Base-by-base conservation (phyloP, 2,329 filamentous ascomycete species). In the Harringtonia aguacate region DNA sequence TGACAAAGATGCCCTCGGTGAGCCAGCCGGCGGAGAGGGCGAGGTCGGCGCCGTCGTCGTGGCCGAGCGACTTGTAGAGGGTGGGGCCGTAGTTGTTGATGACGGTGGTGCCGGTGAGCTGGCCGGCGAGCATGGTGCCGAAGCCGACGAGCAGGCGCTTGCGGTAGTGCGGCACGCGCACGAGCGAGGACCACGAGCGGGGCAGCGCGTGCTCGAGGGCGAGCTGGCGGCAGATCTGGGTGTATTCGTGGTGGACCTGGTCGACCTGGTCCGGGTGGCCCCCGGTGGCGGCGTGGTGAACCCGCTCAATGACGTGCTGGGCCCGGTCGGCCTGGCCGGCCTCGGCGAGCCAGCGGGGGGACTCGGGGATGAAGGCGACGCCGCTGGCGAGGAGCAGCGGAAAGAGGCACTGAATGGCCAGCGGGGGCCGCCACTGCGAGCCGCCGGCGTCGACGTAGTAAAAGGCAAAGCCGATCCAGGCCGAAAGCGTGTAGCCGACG, bases 211-310 rank as follows among this genome's bases (percentile, higher is more conserved):
- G 17, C 13, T 20, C 28, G 17, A 34, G 8, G n/a, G 28, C 22
- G 28, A 4, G 10, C 18, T 22, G 28, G 5, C 14, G 22, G 2
- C 12, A 29, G 18, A 33, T 34, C 12, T 37, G 35, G 3, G 10
- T 15, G 20, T 15, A 12, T 10, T 22, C 20, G 12, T 15, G 20
- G 8, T 9, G 20, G 20, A 37, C 22, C n/a, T 37, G 20, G 20
- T n/a, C n/a, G n/a, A n/a, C 20, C 24, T 21, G 20, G 4, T 18
- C 10, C 18, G 20, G 31, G 24, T 37, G 20, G 35, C 35, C 20
- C 24, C 20, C 22, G 10, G 21, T 24, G 13, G 35, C 3, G 35
- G 61, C 49, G 62, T 75, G 69, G 47, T 69, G 56, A 43, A 55
- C 52, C 37, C 45, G 44, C 44, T 53, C 43, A 15, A 57, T 48